Evolutionary conservation across 192 early-diverging fungal genomes (phyloP).

Genomic region (Obelidium mucronatum): DNA sequence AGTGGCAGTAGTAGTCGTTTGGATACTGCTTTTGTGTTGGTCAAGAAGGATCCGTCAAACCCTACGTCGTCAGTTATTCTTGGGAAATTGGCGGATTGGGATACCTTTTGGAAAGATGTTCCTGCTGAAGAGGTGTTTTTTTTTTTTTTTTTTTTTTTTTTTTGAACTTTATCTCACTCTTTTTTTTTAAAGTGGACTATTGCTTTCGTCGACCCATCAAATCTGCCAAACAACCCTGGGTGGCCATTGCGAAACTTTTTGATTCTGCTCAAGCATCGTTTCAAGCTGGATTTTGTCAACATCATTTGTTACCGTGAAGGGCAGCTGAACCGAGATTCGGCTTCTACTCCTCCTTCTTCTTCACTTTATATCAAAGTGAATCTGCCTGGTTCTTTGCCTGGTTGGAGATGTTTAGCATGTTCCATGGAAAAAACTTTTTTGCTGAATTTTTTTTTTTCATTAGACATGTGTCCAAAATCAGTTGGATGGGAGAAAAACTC

Average conservation of each 20-base stretch:
- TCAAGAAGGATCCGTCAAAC: not conserved
- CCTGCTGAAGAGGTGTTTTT: slow-evolving; percentile 35
- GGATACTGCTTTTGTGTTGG: slow-evolving; percentile 30
- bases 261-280: slow-evolving; percentile 64
- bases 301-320: slow-evolving; percentile 75
- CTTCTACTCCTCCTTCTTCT: slow-evolving; percentile 52
- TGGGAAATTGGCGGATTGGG: slow-evolving; percentile 62
- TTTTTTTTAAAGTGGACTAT: slow-evolving; percentile 46
- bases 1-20: no score
- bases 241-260: slow-evolving; percentile 95
- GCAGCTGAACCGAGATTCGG: slow-evolving; percentile 23
- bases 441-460: slow-evolving; percentile 27
- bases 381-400: slow-evolving; percentile 46
- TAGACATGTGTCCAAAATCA: slow-evolving; percentile 60
- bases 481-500: slow-evolving; percentile 95
- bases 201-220: slow-evolving; percentile 90
- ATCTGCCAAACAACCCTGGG: slow-evolving; percentile 75
- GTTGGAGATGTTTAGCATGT: slow-evolving; percentile 34
- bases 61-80: slow-evolving; percentile 31
- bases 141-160: not conserved
- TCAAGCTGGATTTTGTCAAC: slow-evolving; percentile 54
- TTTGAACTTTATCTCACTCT: not conserved
- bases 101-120: slow-evolving; percentile 54
- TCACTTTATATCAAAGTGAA: slow-evolving; percentile 59
- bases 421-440: slow-evolving; percentile 9